Evolutionary conservation across 495 filamentous ascomycete genomes (phyloP).

Genomic region (Aspergillus heteromorphus): DNA sequence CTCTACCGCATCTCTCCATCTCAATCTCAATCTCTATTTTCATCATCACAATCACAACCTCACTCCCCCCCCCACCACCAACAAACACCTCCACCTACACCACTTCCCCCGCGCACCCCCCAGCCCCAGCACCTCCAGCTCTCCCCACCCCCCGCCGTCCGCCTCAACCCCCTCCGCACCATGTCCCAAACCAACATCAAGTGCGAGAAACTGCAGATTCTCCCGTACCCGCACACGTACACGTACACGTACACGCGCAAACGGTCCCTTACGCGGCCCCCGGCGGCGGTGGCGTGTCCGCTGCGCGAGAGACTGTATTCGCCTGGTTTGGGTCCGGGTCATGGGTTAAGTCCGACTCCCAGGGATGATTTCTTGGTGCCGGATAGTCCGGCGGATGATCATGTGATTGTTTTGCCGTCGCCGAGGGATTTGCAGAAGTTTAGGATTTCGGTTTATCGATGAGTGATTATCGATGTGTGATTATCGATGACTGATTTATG

Average conservation of each 20-base stretch:
- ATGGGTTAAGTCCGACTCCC: no score
- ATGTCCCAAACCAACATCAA: neutral
- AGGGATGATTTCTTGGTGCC: neutral
- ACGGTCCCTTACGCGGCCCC: neutral
- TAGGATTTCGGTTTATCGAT: neutral
- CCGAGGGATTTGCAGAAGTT: neutral
- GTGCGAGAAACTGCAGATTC: neutral
- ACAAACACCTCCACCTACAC: no score
- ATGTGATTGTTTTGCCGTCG: neutral
- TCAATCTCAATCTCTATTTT: no score
- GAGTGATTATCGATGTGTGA: constrained; percentile 12
- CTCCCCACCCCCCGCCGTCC: neutral
- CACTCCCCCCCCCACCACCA: neutral
- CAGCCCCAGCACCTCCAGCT: neutral
- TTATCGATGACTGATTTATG: no score
- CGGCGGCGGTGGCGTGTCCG: no score
- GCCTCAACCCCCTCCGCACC: neutral
- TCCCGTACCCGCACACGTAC: no score
- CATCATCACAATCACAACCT: neutral
- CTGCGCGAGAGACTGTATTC: neutral
- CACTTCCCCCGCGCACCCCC: neutral
- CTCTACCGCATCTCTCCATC: neutral
- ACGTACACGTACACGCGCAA: neutral
- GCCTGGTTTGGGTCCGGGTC: neutral
- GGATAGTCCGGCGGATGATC: neutral